phyloP scores from a whole-genome alignment of 192 early-diverging fungal genomes.

The Backusella macrospora region DNA sequence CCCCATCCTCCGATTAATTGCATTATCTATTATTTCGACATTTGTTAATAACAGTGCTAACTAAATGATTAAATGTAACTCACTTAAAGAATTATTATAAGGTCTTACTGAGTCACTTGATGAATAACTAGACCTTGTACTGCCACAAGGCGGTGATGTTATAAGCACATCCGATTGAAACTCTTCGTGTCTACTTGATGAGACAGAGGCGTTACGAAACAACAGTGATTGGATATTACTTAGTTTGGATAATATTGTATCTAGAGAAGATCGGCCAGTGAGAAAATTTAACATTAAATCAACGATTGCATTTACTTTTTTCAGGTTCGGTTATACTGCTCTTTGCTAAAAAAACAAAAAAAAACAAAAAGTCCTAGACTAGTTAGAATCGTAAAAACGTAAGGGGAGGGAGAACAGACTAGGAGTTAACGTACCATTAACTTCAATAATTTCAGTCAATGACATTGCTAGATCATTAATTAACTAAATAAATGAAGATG shows the following conservation, averaged over 20 bases:
- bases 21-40: neutral
- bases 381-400: constrained; percentile 3
- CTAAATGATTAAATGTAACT: neutral
- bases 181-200: neutral
- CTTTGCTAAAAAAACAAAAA: neutral
- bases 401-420: neutral
- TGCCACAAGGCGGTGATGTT: constrained; percentile 6
- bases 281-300: constrained; percentile 16
- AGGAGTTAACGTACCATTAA: neutral
- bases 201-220: constrained; percentile 2
- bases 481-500: neutral
- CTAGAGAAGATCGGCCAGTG: constrained; percentile 12
- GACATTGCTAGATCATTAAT: neutral
- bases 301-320: constrained; percentile 12
- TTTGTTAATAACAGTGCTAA: neutral
- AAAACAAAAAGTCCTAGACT: neutral
- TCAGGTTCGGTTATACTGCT: neutral
- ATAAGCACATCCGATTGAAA: neutral
- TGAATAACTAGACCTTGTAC: constrained; percentile 15
- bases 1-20: constrained; percentile 10
- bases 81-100: neutral
- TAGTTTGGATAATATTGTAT: constrained; percentile 19
- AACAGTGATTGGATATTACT: constrained; percentile 1
- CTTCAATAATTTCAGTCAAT: neutral
- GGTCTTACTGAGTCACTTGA: constrained; percentile 8